Base-by-base conservation (phyloP, 1,139 yeast genomes). In the Hyphopichia khmerensis region DNA sequence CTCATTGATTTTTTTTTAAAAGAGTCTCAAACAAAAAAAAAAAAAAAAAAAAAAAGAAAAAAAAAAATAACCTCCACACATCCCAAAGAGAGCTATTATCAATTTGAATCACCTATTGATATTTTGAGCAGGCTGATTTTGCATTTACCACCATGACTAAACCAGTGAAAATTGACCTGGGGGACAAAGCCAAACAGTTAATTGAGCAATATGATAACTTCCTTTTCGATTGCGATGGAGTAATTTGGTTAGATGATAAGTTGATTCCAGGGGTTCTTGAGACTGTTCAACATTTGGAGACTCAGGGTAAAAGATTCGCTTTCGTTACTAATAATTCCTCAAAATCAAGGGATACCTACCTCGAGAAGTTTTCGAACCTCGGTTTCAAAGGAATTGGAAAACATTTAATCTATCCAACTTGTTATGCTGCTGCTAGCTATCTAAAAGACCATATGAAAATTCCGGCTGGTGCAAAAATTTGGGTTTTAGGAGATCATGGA, bases 221-320 rank as follows among this genome's bases (percentile, higher is more conserved):
- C 55, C 68, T 91, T 45, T 91, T 91, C 59, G 98, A 91, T 58
- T 91, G 98, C 64, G 98, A 91, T 60, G 98, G 91, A 0, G 98
- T 91, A 8, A 71, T 91, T 41, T 91, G 98, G 98, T 70, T 85
- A 33, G 97, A 96, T 14, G 78, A 79, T 41, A 79, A 76, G 39
- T 62, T 85, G 29, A 76, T 91, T 38, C 96, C 96, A 3, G 77
- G 82, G 14, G 85, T 87, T 13, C 69, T 69, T 18, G 91, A 87
- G 53, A 80, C 95, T 2, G 60, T 91, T 33, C 74, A 76, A 9
- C 60, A 78, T 46, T 66, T 91, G 47, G 67, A 81, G 43, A 48
- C 66, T 3, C 51, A 49, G 14, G 59, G 60, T 23, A 71, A 71
- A 50, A 55, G 57, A 33, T 56, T 56, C 38, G 70, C 62, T 6